Conservation (phyloP, 2,329 filamentous ascomycete genomes). For the Myotisia sp. region DNA sequence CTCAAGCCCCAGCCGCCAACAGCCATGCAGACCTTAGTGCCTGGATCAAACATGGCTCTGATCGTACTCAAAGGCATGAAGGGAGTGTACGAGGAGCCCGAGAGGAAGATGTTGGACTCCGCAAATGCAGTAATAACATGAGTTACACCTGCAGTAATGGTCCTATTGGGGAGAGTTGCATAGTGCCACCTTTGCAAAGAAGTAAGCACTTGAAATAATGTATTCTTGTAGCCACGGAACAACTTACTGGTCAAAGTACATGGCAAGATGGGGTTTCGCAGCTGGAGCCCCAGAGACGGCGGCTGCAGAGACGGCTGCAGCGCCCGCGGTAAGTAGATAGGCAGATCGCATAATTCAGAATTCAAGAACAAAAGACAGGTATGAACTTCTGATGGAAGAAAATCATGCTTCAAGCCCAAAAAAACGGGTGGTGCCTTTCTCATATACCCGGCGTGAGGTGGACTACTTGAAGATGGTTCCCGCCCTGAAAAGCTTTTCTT, state of each 20-base stretch:
- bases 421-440: not conserved
- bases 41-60: conserved; percentile 1
- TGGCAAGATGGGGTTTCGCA: conserved; percentile 2
- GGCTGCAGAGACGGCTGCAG: not conserved
- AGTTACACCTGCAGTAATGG: not conserved
- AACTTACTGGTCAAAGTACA: conserved; percentile 4
- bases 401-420: not conserved
- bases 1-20: conserved; percentile 58
- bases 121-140: conserved; percentile 2
- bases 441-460: not conserved
- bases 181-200: conserved; percentile 1
- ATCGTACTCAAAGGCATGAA: conserved; percentile 3
- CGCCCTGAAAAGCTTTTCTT: not conserved
- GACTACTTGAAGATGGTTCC: conserved; percentile 1
- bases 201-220: not conserved
- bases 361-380: not conserved
- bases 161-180: not conserved
- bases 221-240: not conserved
- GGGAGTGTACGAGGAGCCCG: conserved; percentile 1
- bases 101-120: conserved; percentile 1
- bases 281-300: too few species aligned
- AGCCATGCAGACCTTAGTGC: conserved; percentile 32
- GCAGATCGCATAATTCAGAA: conserved; percentile 1
- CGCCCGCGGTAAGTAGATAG: not conserved
- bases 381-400: not conserved